Evolutionary conservation across 441 rosid species (phyloP).

Genomic region (Erodium moschatum): DNA sequence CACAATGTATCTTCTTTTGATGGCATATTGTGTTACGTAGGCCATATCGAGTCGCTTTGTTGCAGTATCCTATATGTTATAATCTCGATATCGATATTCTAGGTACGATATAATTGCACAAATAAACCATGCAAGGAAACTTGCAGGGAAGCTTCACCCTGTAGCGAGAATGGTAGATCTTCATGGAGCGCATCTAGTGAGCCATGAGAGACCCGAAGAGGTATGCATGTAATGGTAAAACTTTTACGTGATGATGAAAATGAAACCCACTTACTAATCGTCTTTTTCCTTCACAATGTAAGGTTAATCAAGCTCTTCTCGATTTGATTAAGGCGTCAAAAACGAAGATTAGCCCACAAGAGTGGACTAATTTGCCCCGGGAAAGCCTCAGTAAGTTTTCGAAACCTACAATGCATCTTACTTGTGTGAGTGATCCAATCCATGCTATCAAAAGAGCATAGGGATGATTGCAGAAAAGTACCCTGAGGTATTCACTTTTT

Average conservation of each 20-base stretch:
- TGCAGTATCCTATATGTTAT: neutral
- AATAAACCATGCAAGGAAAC: constrained; percentile 63
- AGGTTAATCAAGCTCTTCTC: constrained; percentile 84
- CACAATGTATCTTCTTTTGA: too few relatives aligned
- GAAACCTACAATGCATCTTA: neutral
- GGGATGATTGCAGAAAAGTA: too few relatives aligned
- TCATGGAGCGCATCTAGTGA: constrained; percentile 93
- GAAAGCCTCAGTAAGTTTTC: constrained; percentile 41
- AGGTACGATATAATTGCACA: constrained; percentile 94
- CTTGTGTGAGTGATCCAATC: neutral
- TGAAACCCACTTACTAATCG: neutral
- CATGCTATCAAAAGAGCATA: neutral
- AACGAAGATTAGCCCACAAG: constrained; percentile 40
- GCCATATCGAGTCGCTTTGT: too few relatives aligned
- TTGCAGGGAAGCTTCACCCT: constrained; percentile 75
- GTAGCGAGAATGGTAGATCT: constrained; percentile 87
- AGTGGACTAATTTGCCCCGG: constrained; percentile 69
- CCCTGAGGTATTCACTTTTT: too few relatives aligned
- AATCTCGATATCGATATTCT: constrained; percentile 8
- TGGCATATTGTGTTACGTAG: too few relatives aligned
- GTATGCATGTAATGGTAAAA: constrained; percentile 29
- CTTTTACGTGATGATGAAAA: constrained; percentile 1
- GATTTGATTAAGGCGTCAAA: constrained; percentile 62
- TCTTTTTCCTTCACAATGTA: constrained; percentile 22
- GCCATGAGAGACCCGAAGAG: constrained; percentile 88